Evolutionary conservation across 345 rosid genomes (phyloP), one percentile per base, ranked within the genome.

Genomic region (Draba incana): DNA sequence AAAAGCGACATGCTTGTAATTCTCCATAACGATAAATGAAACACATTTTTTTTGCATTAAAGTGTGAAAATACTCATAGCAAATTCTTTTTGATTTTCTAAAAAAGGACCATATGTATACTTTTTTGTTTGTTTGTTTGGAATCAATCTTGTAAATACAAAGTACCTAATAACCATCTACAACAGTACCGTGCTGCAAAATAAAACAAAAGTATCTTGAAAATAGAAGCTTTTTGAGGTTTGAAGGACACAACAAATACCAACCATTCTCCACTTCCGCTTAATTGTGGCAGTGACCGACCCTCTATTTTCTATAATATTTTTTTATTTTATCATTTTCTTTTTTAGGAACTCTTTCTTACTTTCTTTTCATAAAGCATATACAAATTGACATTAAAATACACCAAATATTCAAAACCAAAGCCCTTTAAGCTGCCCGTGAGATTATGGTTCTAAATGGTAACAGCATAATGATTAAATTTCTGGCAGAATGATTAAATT

Each of bases 241-340:
- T 74, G 55, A 52, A 66, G 62, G 72, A 68, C 74, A 62, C 74
- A 54, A 68, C 78, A 68, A 61, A 75, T 75, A 75, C 78, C 74
- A 75, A 68, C 64, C 74, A 75, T 75, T 75, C 59, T 75, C 74
- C 74, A 68, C 74, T 68, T 68, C 46, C 58, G 46, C 58, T 75
- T 75, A 61, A 61, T 66, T 66, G 64, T 67, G 78, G 64, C 64
- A 52, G 28, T 70, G 69, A 75, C 78, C 74, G 69, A 74, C 68
- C 67, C 65, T 74, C 20, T 74, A 50, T 51, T 66, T 74, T 58
- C 6, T 15, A 24, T 14, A 56, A 11, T 51, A 23, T 4, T 16
- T 71, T 50, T 49, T 39, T 56, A 14, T 70, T 70, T 60, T n/a
- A 14, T 27, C 20, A 20, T 44, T 71, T 46, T 12, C 27, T 53